These are phyloP conservation scores for Metrosideros polymorpha DNA, from an alignment of 441 rosid species.

Conservation along the genomic window DNA sequence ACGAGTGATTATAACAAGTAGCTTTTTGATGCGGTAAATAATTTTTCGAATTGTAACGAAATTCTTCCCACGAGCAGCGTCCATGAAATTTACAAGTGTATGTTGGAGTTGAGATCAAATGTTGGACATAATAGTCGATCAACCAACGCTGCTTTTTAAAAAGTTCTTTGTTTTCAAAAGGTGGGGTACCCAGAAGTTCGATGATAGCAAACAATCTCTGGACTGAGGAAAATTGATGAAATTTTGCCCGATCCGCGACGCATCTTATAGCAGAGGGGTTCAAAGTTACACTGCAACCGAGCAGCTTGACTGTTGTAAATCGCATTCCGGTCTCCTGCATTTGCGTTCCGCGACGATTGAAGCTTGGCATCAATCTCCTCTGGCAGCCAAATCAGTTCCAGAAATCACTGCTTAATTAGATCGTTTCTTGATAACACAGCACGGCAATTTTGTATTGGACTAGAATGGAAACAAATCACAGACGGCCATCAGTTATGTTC, in stretches of 20 bases:
- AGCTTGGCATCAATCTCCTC: conserved; percentile 28
- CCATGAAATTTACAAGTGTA: background rate
- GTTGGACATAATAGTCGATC: background rate
- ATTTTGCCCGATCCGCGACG: conserved; percentile 31
- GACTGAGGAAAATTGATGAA: background rate
- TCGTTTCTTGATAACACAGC: background rate
- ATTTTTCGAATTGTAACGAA: background rate
- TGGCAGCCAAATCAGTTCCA: conserved; percentile 15
- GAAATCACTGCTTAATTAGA: background rate
- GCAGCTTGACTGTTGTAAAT: conserved; percentile 13
- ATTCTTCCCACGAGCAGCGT: background rate
- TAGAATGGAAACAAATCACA: background rate
- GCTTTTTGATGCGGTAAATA: background rate
- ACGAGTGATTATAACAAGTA: too few species aligned
- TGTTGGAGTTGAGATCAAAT: background rate
- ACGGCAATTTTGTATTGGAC: background rate
- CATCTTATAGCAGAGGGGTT: conserved; percentile 24
- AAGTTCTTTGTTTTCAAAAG: background rate
- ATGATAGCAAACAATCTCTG: background rate
- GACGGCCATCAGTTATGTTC: background rate
- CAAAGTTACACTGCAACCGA: conserved; percentile 18
- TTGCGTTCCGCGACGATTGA: conserved; percentile 6
- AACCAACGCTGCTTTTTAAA: background rate
- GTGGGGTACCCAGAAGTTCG: background rate
- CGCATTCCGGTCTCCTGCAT: conserved; percentile 17